These are phyloP conservation scores for Suhomyces bribrorum DNA, from an alignment of 1,139 yeast species.

Conservation along the genomic window DNA sequence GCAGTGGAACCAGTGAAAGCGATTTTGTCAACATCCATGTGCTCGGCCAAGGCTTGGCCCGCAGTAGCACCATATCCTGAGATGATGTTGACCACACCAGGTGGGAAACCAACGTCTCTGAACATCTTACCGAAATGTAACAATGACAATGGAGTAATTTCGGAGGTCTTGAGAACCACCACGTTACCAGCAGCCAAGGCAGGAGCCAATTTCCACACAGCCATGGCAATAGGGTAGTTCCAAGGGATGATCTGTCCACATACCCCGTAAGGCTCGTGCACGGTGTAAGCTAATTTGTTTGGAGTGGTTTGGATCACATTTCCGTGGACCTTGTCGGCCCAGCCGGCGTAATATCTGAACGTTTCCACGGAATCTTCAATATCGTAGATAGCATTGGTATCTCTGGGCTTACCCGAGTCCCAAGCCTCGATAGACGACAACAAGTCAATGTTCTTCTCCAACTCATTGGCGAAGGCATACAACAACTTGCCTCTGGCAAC, in stretches of 20 bases:
- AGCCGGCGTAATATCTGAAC: constrained; percentile 75
- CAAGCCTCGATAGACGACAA: constrained; percentile 71
- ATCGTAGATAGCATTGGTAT: constrained; percentile 53
- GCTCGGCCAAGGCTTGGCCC: constrained; percentile 60
- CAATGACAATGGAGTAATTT: constrained; percentile 64
- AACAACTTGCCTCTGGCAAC: constrained; percentile 56
- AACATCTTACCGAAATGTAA: constrained; percentile 55
- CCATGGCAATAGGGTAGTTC: constrained; percentile 63
- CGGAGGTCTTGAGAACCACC: constrained; percentile 65
- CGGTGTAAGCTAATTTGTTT: constrained; percentile 70
- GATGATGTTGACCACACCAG: constrained; percentile 65
- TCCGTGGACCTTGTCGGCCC: constrained; percentile 81
- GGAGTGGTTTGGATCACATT: constrained; percentile 66
- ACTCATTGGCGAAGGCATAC: constrained; percentile 59
- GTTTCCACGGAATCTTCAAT: constrained; percentile 57
- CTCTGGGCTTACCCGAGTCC: constrained; percentile 78
- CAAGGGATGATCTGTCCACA: constrained; percentile 76
- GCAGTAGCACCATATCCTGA: constrained; percentile 59
- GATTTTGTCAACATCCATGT: constrained; percentile 58
- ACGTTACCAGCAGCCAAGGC: constrained; percentile 71
- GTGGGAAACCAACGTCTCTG: constrained; percentile 68
- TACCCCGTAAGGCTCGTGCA: constrained; percentile 81
- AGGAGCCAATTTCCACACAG: constrained; percentile 63
- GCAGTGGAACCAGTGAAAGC: constrained; percentile 67
- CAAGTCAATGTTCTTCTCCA: constrained; percentile 58